Conservation (phyloP, 192 early-diverging fungal species). For the Radiomyces spectabilis region DNA sequence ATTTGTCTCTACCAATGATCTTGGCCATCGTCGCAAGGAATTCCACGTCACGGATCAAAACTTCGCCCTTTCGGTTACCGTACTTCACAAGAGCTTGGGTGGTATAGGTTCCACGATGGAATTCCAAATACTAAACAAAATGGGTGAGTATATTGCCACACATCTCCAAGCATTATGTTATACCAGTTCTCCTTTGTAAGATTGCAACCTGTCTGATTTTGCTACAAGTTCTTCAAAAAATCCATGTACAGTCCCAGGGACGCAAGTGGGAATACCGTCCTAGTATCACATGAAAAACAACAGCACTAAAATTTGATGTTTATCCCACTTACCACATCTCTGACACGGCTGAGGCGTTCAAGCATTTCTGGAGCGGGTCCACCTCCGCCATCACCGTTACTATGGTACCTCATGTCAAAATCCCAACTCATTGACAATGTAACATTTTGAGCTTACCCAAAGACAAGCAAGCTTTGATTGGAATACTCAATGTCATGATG, state of each 20-base stretch:
- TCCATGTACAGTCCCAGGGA: conserved; percentile 64
- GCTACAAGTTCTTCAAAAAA: conserved; percentile 81
- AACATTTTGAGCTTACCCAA: conserved; percentile 42
- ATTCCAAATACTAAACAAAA: conserved; percentile 80
- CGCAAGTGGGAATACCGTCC: conserved; percentile 69
- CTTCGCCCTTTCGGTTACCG: conserved; percentile 81
- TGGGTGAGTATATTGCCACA: not conserved
- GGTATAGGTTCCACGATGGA: conserved; percentile 98
- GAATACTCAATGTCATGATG: conserved; percentile 85
- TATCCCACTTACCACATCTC: conserved; percentile 45
- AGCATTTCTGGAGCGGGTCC: conserved; percentile 80
- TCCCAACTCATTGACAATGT: not conserved
- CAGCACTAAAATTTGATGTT: not conserved
- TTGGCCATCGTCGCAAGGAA: conserved; percentile 52
- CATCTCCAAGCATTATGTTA: not conserved
- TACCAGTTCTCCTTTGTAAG: conserved; percentile 94
- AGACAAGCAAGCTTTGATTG: conserved; percentile 85
- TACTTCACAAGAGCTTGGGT: conserved; percentile 81
- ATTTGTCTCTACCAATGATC: not conserved
- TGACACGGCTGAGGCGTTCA: conserved; percentile 71
- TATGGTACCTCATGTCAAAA: not conserved
- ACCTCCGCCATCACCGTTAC: conserved; percentile 92
- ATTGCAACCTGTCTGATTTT: conserved; percentile 59
- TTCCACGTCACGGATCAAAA: conserved; percentile 82
- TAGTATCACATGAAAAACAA: conserved; percentile 7